A percentile compares a stretch with the other conserved stretches of the same genome.
These are phyloP conservation scores for Aspergillus nidulans DNA, from an alignment of 495 filamentous ascomycete genomes.

Conservation along the genomic window DNA sequence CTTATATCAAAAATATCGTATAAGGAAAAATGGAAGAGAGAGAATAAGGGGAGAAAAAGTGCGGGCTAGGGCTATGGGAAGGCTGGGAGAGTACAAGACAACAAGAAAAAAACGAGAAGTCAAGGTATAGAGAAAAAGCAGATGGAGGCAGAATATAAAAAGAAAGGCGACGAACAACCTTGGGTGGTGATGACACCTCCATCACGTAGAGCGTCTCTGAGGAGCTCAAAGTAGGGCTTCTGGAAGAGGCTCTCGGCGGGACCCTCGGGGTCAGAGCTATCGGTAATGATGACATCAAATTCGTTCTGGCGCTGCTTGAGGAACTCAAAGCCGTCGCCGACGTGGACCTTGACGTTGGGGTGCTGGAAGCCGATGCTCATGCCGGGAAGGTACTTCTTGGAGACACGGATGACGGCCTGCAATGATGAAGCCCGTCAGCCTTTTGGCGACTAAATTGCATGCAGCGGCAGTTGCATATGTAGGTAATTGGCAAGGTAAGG, in stretches of 20 bases:
- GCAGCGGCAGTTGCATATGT: background rate
- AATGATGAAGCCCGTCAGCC: background rate
- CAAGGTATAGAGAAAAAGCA: slow-evolving; percentile 7
- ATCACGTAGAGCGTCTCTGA: slow-evolving; percentile 80
- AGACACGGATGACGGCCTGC: slow-evolving; percentile 95
- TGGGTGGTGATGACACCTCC: slow-evolving; percentile 99
- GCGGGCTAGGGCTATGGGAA: background rate
- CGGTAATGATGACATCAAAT: slow-evolving; percentile 99
- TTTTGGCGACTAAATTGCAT: slow-evolving; percentile 6
- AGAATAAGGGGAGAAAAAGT: background rate
- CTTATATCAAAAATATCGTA: slow-evolving; percentile 1
- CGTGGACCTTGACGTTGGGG: slow-evolving; percentile 83
- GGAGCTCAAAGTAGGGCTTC: slow-evolving; percentile 96
- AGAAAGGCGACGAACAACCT: slow-evolving; percentile 94
- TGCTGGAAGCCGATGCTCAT: slow-evolving; percentile 93
- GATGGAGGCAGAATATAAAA: slow-evolving; percentile 23
- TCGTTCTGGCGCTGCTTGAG: slow-evolving; percentile 85
- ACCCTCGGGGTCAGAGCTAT: slow-evolving; percentile 95
- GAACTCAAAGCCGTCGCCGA: slow-evolving; percentile 98
- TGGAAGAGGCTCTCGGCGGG: slow-evolving; percentile 95
- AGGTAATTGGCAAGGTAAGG: no score
- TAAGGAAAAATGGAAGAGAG: slow-evolving; percentile 1
- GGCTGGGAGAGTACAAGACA: background rate
- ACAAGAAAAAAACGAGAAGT: slow-evolving; percentile 8
- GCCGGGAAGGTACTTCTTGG: slow-evolving; percentile 94